These are phyloP conservation scores for Colletotrichum sp. DNA, from an alignment of 2,329 filamentous ascomycete species.

Conservation along the genomic window DNA sequence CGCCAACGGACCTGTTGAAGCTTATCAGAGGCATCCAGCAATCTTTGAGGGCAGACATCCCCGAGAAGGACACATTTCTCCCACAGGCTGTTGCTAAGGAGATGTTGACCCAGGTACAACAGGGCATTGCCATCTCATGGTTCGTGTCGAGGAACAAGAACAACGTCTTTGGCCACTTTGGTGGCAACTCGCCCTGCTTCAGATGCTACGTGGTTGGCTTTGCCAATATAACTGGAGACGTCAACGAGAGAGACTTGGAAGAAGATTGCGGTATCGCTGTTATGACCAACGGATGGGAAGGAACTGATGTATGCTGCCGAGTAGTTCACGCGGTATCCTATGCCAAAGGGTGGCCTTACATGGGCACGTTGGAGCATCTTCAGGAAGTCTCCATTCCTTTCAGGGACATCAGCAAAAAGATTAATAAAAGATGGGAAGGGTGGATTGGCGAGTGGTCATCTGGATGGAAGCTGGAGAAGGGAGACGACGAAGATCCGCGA, in stretches of 20 bases:
- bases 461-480: background rate
- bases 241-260: background rate
- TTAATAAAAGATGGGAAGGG: background rate
- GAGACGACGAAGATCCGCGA: background rate
- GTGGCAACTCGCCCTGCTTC: conserved; percentile 23
- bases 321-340: background rate
- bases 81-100: conserved; percentile 3
- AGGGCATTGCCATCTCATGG: conserved; percentile 22
- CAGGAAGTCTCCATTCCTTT: background rate
- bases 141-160: conserved; percentile 1
- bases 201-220: conserved; percentile 21
- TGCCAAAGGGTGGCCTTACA: conserved; percentile 11
- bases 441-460: background rate
- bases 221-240: background rate
- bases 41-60: conserved; percentile 5
- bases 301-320: background rate
- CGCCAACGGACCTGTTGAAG: conserved; percentile 25
- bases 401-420: background rate
- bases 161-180: conserved; percentile 22
- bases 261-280: conserved; percentile 22
- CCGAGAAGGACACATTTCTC: conserved; percentile 9
- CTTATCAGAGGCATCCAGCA: conserved; percentile 21
- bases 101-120: conserved; percentile 24
- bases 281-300: conserved; percentile 24
- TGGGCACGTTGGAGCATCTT: background rate